phyloP scores from a whole-genome alignment of 78 protist genomes.

The Capsaspora owczarzaki region DNA sequence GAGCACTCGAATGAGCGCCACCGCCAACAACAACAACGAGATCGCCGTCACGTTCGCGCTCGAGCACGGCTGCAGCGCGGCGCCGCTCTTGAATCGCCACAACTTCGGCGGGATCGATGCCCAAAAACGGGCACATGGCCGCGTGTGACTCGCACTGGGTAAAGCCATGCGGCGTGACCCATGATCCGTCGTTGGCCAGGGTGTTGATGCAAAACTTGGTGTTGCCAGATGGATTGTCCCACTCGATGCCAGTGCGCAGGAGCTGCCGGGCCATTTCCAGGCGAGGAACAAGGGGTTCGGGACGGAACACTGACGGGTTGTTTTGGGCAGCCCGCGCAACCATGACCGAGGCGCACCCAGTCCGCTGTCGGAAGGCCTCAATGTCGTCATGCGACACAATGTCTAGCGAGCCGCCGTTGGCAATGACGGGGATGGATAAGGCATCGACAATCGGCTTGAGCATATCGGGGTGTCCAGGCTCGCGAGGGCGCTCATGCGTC shows the following conservation, averaged over 20 bases:
- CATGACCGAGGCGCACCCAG: constrained; percentile 28
- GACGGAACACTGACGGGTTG: constrained; percentile 32
- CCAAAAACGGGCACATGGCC: neutral
- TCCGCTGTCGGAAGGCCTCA: neutral
- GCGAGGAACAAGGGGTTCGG: neutral
- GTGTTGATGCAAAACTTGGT: neutral
- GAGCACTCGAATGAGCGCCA: too few species aligned
- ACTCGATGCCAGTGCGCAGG: neutral
- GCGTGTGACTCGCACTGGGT: neutral
- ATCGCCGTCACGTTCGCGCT: neutral
- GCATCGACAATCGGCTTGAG: neutral
- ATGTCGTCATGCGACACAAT: neutral
- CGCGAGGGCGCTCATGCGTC: constrained; percentile 14
- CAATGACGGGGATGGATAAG: constrained; percentile 17
- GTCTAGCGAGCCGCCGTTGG: constrained; percentile 40
- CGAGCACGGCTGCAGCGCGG: neutral
- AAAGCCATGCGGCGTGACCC: neutral
- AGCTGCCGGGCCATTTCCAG: neutral
- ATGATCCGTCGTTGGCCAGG: neutral
- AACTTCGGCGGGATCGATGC: neutral
- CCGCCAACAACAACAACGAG: too few species aligned
- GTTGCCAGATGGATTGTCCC: neutral
- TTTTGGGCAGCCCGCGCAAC: constrained; percentile 53
- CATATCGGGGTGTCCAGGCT: neutral
- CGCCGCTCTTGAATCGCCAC: neutral